phyloP scores from a whole-genome alignment of 805 yeast genomes.

The Suhomyces sp. region DNA sequence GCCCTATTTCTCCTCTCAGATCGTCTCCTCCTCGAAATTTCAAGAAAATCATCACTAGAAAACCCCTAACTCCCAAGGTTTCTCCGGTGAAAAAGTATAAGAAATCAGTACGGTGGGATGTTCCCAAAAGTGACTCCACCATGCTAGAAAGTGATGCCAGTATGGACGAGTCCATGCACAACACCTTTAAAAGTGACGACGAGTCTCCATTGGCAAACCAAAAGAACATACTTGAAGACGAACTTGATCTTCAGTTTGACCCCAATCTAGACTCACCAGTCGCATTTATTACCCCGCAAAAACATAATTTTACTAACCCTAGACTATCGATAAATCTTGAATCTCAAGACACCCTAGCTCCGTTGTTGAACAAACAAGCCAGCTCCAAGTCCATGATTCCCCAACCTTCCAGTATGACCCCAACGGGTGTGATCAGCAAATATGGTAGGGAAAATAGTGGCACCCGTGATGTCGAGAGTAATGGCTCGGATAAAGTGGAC shows the following conservation, averaged over 20 bases:
- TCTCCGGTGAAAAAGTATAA: conserved; percentile 5
- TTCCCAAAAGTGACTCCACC: conserved; percentile 7
- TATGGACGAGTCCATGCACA: conserved; percentile 23
- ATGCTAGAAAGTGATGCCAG: conserved; percentile 30
- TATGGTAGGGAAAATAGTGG: conserved; percentile 9
- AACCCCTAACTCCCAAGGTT: conserved; percentile 5
- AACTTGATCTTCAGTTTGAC: conserved; percentile 26
- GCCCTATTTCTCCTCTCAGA: conserved; percentile 24
- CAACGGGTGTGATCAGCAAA: conserved; percentile 12
- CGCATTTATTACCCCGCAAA: neutral
- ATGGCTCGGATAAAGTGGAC: conserved; percentile 26
- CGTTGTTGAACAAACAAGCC: conserved; percentile 36
- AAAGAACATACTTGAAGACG: conserved; percentile 23
- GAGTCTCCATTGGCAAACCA: conserved; percentile 28
- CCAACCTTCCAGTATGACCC: neutral
- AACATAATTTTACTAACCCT: conserved; percentile 12
- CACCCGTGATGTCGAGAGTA: conserved; percentile 18
- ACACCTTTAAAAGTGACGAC: conserved; percentile 19
- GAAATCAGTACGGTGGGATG: conserved; percentile 10
- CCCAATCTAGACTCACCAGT: conserved; percentile 29
- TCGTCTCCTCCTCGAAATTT: conserved; percentile 23
- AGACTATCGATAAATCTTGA: conserved; percentile 8
- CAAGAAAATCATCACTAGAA: conserved; percentile 15
- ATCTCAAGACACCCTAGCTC: conserved; percentile 15
- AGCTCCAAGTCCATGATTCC: conserved; percentile 14